phyloP scores from a whole-genome alignment of 2,329 filamentous ascomycete species.

The Falciphora oryzae region DNA sequence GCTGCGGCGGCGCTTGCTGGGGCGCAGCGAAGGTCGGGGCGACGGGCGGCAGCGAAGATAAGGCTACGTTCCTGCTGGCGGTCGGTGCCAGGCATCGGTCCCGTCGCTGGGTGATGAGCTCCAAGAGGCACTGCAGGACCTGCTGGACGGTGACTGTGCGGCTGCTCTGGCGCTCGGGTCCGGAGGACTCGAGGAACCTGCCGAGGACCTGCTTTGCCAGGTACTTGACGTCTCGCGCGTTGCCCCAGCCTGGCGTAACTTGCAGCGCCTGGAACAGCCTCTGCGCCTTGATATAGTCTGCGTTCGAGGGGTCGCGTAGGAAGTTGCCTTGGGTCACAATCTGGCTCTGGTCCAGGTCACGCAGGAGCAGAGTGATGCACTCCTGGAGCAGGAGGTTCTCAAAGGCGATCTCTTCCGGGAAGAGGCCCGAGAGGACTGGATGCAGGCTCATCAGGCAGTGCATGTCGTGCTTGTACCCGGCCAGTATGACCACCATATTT shows the following conservation, averaged over 20 bases:
- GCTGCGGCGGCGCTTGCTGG: too few species aligned
- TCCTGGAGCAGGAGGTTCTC: constrained; percentile 32
- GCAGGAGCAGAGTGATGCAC: constrained; percentile 39
- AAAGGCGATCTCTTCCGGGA: constrained; percentile 57
- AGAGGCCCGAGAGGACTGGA: constrained; percentile 57
- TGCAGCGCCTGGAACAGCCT: constrained; percentile 35
- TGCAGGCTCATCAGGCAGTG: constrained; percentile 56
- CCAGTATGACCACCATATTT: constrained; percentile 61
- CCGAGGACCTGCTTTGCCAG: constrained; percentile 46
- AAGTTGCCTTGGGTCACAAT: constrained; percentile 20
- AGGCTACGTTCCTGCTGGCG: too few species aligned
- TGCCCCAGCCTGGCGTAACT: constrained; percentile 49
- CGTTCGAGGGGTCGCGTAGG: constrained; percentile 14
- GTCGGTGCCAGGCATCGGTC: too few species aligned
- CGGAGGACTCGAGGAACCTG: constrained; percentile 26
- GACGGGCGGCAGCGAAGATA: too few species aligned
- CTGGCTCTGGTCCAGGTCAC: constrained; percentile 15
- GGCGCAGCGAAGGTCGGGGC: too few species aligned
- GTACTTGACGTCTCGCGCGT: constrained; percentile 54
- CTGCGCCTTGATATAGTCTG: constrained; percentile 20
- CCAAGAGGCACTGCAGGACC: too few species aligned
- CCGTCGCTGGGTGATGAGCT: too few species aligned
- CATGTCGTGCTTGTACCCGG: constrained; percentile 63
- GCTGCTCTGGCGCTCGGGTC: constrained; percentile 42
- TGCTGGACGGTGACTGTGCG: constrained; percentile 34